Base-by-base conservation (phyloP, 495 filamentous ascomycete genomes). In the Tuber umbilicatum region DNA sequence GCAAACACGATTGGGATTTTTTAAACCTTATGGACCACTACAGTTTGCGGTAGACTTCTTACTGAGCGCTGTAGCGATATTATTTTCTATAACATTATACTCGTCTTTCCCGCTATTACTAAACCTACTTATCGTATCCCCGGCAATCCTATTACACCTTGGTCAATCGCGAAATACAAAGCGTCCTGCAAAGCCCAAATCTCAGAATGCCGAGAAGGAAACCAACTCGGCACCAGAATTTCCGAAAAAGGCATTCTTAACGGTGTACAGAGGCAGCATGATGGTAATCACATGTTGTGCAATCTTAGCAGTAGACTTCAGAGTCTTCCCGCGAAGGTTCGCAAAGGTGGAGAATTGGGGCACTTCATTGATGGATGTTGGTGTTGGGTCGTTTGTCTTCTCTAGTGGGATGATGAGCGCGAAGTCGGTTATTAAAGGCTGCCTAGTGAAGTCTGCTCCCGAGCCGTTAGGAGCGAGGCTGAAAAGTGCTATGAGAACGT, bases 331-430 rank as follows among this genome's bases (percentile, higher is more conserved):
- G 2, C 89, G 95, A 2, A 91, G 95, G 7, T 97, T 97, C 81
- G 95, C 93, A 31, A 99, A 99, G 85, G 95, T 94, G 0, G 95
- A 99, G 84, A 97, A 91, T 50, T 99, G 95, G 94, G 95, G 95
- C 35, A 97, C 95, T 35, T 97, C 94, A 4, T 83, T 99, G 76
- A 99, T 99, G 95, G 95, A 99, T 84, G 86, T 98, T 79, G 95
- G 95, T 16, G 95, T 99, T 68, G 95, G 95, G 7, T 97, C 94
- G 2, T 99, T 99, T 81, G 95, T 99, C 75, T 99, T 97, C 84
- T 93, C 94, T 2, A 91, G 91, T 7, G 95, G 95, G n/a, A 82
- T 97, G n/a, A 92, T 98, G 7, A 92, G 92, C 38, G 93, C 95
- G 7, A 88, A 94, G 64, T 88, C 92, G n/a, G 85, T 94, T n/a